Conservation (phyloP, 352 stramenopile species). For the Phytophthora fragariae region DNA sequence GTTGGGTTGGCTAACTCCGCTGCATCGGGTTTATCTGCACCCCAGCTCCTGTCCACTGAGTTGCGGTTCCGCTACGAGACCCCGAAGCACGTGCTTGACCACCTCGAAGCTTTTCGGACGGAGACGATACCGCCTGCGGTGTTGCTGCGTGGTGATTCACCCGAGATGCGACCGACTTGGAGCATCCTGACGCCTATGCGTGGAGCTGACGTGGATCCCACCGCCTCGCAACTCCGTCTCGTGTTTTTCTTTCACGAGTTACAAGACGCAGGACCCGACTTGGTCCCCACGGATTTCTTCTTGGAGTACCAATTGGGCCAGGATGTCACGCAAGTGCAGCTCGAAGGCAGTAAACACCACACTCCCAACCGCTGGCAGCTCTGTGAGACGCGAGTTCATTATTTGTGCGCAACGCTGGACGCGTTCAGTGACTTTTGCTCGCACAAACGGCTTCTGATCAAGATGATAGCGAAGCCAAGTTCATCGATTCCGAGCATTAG, state of each 20-base stretch:
- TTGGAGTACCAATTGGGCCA: constrained; percentile 85
- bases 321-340: constrained; percentile 55
- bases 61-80: constrained; percentile 16
- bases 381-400: constrained; percentile 77
- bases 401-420: constrained; percentile 71
- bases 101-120: constrained; percentile 30
- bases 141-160: constrained; percentile 24
- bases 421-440: constrained; percentile 73
- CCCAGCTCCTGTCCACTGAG: constrained; percentile 30
- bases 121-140: constrained; percentile 35
- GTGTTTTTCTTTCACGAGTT: constrained; percentile 89
- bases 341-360: constrained; percentile 84
- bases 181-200: constrained; percentile 21
- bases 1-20: constrained; percentile 28
- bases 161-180: constrained; percentile 24
- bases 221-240: constrained; percentile 65
- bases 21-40: constrained; percentile 12
- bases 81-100: constrained; percentile 20
- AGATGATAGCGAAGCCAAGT: constrained; percentile 56
- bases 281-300: constrained; percentile 73
- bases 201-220: constrained; percentile 77
- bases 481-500: constrained; percentile 3
- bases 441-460: constrained; percentile 72
- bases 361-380: constrained; percentile 86
- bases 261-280: constrained; percentile 65